A percentile compares a stretch with the other conserved stretches of the same genome.
phyloP scores from a whole-genome alignment of 352 stramenopile genomes.

The Phytophthora cryptogea region DNA sequence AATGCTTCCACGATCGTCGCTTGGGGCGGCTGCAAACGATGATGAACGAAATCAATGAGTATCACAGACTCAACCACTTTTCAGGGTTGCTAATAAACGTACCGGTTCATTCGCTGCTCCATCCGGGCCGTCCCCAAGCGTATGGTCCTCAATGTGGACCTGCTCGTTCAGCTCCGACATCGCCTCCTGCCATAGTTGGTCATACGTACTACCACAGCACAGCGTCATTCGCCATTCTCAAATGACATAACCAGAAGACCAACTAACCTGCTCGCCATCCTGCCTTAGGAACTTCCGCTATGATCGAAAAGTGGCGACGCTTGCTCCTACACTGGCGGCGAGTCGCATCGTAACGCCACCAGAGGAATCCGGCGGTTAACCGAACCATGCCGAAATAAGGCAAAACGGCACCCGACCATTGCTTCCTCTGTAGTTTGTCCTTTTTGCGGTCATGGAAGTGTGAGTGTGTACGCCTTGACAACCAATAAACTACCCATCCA shows the following conservation, averaged over 20 bases:
- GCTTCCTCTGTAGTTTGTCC: conserved; percentile 5
- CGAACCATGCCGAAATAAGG: conserved; percentile 10
- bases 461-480: conserved; percentile 3
- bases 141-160: conserved; percentile 89
- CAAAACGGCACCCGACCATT: neutral
- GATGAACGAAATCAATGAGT: neutral
- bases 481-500: neutral
- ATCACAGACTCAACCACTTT: no score
- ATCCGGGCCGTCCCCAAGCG: conserved; percentile 52
- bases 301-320: conserved; percentile 8
- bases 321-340: neutral
- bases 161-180: conserved; percentile 95
- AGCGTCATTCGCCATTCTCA: neutral
- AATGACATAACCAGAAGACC: neutral
- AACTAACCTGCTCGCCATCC: conserved; percentile 46
- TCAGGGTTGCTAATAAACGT: neutral
- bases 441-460: conserved; percentile 18
- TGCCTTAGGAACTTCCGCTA: neutral
- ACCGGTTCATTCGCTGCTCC: conserved; percentile 41
- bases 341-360: conserved; percentile 4
- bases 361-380: conserved; percentile 4
- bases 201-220: conserved; percentile 73
- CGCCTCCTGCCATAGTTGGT: conserved; percentile 89
- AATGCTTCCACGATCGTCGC: conserved; percentile 90
- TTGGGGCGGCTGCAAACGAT: conserved; percentile 48